A percentile compares a stretch with the other conserved stretches of the same genome.
These are phyloP conservation scores for Lachnellula cervina DNA, from an alignment of 2,329 filamentous ascomycete genomes.

Conservation along the genomic window DNA sequence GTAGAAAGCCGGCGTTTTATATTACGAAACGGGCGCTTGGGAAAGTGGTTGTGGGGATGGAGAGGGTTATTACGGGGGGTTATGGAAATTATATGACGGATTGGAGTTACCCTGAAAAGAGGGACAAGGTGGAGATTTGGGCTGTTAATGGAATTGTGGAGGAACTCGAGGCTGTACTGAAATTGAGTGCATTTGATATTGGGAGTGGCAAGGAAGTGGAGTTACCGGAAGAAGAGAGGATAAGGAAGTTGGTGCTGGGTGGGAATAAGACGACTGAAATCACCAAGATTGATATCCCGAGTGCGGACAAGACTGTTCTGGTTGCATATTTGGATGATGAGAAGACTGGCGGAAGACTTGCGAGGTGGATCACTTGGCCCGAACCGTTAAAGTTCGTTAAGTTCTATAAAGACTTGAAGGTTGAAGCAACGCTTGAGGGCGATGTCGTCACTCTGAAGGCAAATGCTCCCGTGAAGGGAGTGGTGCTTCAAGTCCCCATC, in stretches of 20 bases:
- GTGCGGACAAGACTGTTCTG: slow-evolving; percentile 48
- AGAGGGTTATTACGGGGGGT: slow-evolving; percentile 14
- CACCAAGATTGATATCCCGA: slow-evolving; percentile 47
- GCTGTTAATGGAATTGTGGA: slow-evolving; percentile 17
- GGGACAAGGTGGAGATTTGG: slow-evolving; percentile 19
- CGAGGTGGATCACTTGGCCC: slow-evolving; percentile 64
- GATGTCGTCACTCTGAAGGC: slow-evolving; percentile 45
- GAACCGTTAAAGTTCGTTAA: slow-evolving; percentile 65
- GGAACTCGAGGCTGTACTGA: slow-evolving; percentile 10
- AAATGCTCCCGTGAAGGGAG: slow-evolving; percentile 59
- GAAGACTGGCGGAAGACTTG: slow-evolving; percentile 45
- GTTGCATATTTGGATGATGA: slow-evolving; percentile 49
- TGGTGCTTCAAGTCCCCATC: slow-evolving; percentile 39
- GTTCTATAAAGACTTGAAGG: slow-evolving; percentile 45
- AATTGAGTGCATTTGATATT: slow-evolving; percentile 54
- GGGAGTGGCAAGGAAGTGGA: slow-evolving; percentile 51
- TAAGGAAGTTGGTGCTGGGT: slow-evolving; percentile 12
- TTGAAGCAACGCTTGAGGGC: slow-evolving; percentile 33
- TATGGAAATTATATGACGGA: slow-evolving; percentile 17
- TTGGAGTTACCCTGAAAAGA: slow-evolving; percentile 10
- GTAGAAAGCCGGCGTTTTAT: slow-evolving; percentile 48
- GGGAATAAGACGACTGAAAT: slow-evolving; percentile 58
- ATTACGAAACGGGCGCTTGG: slow-evolving; percentile 44
- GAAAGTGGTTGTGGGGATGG: slow-evolving; percentile 20
- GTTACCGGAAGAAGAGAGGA: slow-evolving; percentile 36